Conservation (phyloP, 305 asterid genomes). For the Fraxinus floribunda region DNA sequence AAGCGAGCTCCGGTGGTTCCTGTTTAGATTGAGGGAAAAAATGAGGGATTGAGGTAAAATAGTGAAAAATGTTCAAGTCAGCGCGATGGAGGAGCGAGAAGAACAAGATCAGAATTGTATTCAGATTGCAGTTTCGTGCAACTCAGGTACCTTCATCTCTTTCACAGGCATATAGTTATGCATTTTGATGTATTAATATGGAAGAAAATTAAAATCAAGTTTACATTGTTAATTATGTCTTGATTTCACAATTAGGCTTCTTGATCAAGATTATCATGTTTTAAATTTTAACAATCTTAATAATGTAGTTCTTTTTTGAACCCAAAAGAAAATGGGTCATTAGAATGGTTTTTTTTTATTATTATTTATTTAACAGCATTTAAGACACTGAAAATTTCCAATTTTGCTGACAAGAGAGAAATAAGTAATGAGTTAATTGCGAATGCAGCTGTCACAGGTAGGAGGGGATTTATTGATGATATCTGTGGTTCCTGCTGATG, state of each 20-base stretch:
- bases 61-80: slow-evolving; percentile 74
- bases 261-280: neutral
- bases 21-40: slow-evolving; percentile 11
- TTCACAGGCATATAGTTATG: neutral
- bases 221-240: neutral
- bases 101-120: slow-evolving; percentile 85
- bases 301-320: neutral
- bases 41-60: slow-evolving; percentile 39
- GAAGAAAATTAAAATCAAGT: neutral
- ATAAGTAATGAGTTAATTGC: slow-evolving; percentile 16
- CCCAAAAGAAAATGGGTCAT: neutral
- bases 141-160: slow-evolving; percentile 58
- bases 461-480: slow-evolving; percentile 73
- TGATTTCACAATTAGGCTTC: neutral
- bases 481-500: slow-evolving; percentile 84
- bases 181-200: neutral
- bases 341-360: neutral
- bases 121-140: slow-evolving; percentile 95
- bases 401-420: slow-evolving; percentile 12
- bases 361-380: neutral
- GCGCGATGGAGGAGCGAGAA: slow-evolving; percentile 92
- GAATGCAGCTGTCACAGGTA: slow-evolving; percentile 54
- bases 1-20: slow-evolving; percentile 59
- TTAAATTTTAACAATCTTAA: neutral
- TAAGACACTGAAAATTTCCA: neutral